Evolutionary conservation across 345 rosid species (phyloP), one percentile per base, ranked within the genome.

Genomic region (Anastatica hierochuntica): DNA sequence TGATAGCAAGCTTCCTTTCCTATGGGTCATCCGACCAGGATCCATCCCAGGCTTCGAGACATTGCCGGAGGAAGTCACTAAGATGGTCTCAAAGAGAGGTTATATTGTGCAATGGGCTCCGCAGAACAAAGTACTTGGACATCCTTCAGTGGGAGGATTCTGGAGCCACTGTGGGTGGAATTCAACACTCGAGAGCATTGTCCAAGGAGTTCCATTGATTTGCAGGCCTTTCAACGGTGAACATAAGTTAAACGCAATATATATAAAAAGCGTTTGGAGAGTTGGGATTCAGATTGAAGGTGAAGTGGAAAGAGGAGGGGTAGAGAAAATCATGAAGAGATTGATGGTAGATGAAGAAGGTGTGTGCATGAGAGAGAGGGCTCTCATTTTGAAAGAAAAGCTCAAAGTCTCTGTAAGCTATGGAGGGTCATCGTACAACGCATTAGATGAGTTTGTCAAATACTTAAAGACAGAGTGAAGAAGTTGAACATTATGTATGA

Each of bases 111-210:
- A 67, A 42, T 72, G 76, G 66, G 72, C 69, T 31, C 72, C 76
- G 0, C 72, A 72, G 27, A 47, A 1, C 6, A 44, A 63, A 14
- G 58, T 67, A 34, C 47, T 72, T 16, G 45, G 11, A 1, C 70
- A 67, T 43, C 53, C 31, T 2, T 39, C 72, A 12, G 67, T 72
- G 8, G 70, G 67, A 67, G 66, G 60, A 1, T 72, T 67, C 6
- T 66, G 69, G 72, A 67, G 66, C 6, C 76, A 72, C 2, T 72
- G 72, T 7, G 65, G 72, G 29, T 72, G 76, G 76, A 66, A 72
- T 40, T 66, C 72, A 9, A 72, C 53, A 3, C 46, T 72, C 6
- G 76, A 72, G 21, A 66, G 72, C 19, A 43, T 72, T 27, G 42
- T 30, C 11, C 62, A 56, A 66, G 72, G 72, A 57, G 66, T 62